Conservation (phyloP, 2,329 filamentous ascomycete species). For the Coniochaeta ligniaria region DNA sequence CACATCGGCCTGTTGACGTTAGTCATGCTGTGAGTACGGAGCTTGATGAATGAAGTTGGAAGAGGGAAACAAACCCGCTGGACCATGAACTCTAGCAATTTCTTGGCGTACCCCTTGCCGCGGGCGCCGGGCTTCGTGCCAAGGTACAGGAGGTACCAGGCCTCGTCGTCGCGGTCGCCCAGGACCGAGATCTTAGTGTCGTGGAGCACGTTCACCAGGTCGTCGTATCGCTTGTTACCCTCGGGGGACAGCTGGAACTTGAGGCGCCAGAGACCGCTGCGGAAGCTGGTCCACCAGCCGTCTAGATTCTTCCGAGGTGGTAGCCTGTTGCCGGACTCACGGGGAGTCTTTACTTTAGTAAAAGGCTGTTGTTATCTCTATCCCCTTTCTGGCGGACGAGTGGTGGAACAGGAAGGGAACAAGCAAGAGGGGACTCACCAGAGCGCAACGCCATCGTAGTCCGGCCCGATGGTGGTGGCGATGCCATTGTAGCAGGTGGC, state of each 20-base stretch:
- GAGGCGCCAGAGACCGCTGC: constrained; percentile 71
- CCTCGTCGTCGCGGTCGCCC: constrained; percentile 57
- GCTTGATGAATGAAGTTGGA: not conserved
- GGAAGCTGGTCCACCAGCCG: constrained; percentile 62
- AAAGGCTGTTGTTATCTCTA: not conserved
- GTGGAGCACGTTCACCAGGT: constrained; percentile 70
- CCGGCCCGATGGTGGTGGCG: constrained; percentile 65
- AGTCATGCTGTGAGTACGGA: not conserved
- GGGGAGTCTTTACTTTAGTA: constrained; percentile 2
- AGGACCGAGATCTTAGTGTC: constrained; percentile 64
- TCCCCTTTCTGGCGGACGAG: not conserved
- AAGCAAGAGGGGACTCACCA: constrained; percentile 48
- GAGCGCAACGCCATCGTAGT: constrained; percentile 71
- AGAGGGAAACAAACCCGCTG: constrained; percentile 39
- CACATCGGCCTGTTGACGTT: constrained; percentile 49
- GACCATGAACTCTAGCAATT: constrained; percentile 65
- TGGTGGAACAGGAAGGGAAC: not conserved
- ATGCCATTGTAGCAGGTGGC: constrained; percentile 68
- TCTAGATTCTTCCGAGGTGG: constrained; percentile 69
- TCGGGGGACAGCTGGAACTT: constrained; percentile 67
- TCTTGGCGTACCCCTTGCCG: constrained; percentile 65
- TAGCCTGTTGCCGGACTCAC: constrained; percentile 46
- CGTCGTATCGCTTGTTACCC: constrained; percentile 64
- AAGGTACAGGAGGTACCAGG: constrained; percentile 79
- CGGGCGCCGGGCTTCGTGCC: constrained; percentile 66